These are phyloP conservation scores for Diaporthe sp. DNA, from an alignment of 2,329 filamentous ascomycete genomes.

Conservation along the genomic window DNA sequence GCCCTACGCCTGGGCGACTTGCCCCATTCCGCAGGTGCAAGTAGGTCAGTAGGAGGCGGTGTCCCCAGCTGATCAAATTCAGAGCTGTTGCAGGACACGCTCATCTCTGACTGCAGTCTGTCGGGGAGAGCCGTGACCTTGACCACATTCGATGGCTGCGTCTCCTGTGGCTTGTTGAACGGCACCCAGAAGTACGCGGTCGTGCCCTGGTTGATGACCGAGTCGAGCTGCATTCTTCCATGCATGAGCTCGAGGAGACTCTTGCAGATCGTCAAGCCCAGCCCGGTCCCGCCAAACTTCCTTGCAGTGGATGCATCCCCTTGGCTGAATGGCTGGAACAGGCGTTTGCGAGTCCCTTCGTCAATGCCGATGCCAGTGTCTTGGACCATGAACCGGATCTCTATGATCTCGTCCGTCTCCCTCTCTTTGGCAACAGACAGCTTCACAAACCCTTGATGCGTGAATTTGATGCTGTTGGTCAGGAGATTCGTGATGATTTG, in stretches of 20 bases:
- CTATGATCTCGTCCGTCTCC: conserved; percentile 75
- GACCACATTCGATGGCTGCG: conserved; percentile 64
- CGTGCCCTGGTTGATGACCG: conserved; percentile 76
- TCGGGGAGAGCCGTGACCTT: conserved; percentile 77
- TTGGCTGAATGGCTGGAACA: conserved; percentile 87
- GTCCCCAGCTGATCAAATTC: conserved; percentile 68
- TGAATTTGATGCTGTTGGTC: conserved; percentile 76
- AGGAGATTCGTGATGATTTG: conserved; percentile 75
- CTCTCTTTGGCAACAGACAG: conserved; percentile 75
- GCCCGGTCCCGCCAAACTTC: conserved; percentile 83
- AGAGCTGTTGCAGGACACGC: conserved; percentile 77
- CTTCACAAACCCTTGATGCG: conserved; percentile 76
- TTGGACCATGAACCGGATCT: conserved; percentile 79
- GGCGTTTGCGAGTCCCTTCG: conserved; percentile 78
- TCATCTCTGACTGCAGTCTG: conserved; percentile 74
- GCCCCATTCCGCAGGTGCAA: conserved; percentile 46
- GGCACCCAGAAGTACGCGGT: conserved; percentile 83
- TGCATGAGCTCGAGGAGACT: conserved; percentile 85
- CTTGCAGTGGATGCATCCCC: conserved; percentile 85
- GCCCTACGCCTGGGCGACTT: conserved; percentile 51
- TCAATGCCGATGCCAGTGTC: conserved; percentile 88
- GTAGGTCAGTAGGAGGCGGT: conserved; percentile 50
- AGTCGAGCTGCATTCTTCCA: conserved; percentile 79
- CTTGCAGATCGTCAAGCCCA: conserved; percentile 86
- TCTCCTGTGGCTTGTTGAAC: conserved; percentile 77